Conservation (phyloP, 805 yeast species). For the Nakazawaea anatomiae region DNA sequence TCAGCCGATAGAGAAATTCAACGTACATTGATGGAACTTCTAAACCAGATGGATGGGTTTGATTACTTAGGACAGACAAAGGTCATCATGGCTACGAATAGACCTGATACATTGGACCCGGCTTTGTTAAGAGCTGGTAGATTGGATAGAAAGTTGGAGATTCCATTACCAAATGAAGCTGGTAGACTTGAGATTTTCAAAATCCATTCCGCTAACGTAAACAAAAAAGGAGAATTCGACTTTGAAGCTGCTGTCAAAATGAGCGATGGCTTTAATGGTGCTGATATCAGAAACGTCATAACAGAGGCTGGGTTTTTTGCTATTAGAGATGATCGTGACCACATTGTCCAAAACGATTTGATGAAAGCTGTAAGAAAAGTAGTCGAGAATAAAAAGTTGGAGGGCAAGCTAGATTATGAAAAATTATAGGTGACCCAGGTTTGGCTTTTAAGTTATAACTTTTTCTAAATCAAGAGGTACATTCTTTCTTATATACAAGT, state of each 20-base stretch:
- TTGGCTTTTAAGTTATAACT: neutral
- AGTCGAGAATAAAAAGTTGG: constrained; percentile 93
- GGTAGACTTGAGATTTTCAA: constrained; percentile 93
- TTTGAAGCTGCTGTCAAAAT: constrained; percentile 95
- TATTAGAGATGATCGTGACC: constrained; percentile 95
- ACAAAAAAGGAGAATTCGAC: constrained; percentile 93
- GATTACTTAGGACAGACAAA: constrained; percentile 95
- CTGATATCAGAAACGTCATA: constrained; percentile 91
- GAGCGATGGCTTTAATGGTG: constrained; percentile 99
- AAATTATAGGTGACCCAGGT: constrained; percentile 49
- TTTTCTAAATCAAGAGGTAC: neutral
- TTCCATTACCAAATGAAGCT: constrained; percentile 91
- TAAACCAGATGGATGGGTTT: constrained; percentile 98
- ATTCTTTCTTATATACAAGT: too few relatives aligned
- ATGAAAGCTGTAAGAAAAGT: constrained; percentile 98
- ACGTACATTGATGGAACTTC: constrained; percentile 93
- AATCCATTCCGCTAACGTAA: constrained; percentile 80
- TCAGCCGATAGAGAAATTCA: constrained; percentile 98
- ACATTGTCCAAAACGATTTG: constrained; percentile 85
- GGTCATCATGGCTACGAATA: constrained; percentile 98
- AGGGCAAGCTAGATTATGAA: constrained; percentile 93
- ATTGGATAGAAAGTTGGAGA: constrained; percentile 93
- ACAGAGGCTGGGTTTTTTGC: constrained; percentile 99
- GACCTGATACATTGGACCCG: constrained; percentile 97
- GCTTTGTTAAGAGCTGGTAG: constrained; percentile 97